A percentile compares a stretch with the other conserved stretches of the same genome.
These are phyloP conservation scores for Coemansia sp. DNA, from an alignment of 192 early-diverging fungal genomes.

Conservation along the genomic window DNA sequence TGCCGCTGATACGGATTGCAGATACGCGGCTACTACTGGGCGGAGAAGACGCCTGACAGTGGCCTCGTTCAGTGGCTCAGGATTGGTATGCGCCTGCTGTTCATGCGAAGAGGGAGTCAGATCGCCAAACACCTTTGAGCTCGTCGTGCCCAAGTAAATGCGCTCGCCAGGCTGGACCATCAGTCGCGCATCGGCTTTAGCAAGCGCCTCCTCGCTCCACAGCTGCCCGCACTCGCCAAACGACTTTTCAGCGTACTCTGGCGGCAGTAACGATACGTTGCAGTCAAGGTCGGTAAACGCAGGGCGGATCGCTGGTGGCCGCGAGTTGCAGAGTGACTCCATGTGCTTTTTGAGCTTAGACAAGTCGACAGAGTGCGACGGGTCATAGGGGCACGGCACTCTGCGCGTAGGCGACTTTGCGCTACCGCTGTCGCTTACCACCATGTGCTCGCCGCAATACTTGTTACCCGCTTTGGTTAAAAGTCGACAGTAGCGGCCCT, in stretches of 20 bases:
- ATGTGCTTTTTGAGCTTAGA: slow-evolving; percentile 64
- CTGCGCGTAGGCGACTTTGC: slow-evolving; percentile 26
- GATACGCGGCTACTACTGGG: slow-evolving; percentile 10
- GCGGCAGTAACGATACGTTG: slow-evolving; percentile 36
- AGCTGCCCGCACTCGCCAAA: slow-evolving; percentile 9
- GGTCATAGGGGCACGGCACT: slow-evolving; percentile 75
- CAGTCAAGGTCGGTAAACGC: slow-evolving; percentile 42
- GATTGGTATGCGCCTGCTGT: not conserved
- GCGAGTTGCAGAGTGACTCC: slow-evolving; percentile 62
- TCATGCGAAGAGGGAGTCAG: not conserved
- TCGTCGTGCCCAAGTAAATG: slow-evolving; percentile 1
- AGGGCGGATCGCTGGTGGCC: slow-evolving; percentile 53
- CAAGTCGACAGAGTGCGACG: slow-evolving; percentile 62
- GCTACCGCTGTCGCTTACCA: not conserved
- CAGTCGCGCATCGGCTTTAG: slow-evolving; percentile 26
- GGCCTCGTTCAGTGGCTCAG: not conserved
- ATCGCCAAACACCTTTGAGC: slow-evolving; percentile 9
- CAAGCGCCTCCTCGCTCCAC: slow-evolving; percentile 35
- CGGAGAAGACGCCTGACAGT: slow-evolving; percentile 2
- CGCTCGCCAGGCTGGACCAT: slow-evolving; percentile 34
- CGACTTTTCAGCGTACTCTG: slow-evolving; percentile 6
- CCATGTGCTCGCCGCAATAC: slow-evolving; percentile 72
- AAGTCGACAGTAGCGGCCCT: slow-evolving; percentile 68
- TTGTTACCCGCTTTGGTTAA: slow-evolving; percentile 55
- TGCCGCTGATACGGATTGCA: slow-evolving; percentile 1